These are phyloP conservation scores for Phialophora chinensis DNA, from an alignment of 2,329 filamentous ascomycete species.

Conservation along the genomic window DNA sequence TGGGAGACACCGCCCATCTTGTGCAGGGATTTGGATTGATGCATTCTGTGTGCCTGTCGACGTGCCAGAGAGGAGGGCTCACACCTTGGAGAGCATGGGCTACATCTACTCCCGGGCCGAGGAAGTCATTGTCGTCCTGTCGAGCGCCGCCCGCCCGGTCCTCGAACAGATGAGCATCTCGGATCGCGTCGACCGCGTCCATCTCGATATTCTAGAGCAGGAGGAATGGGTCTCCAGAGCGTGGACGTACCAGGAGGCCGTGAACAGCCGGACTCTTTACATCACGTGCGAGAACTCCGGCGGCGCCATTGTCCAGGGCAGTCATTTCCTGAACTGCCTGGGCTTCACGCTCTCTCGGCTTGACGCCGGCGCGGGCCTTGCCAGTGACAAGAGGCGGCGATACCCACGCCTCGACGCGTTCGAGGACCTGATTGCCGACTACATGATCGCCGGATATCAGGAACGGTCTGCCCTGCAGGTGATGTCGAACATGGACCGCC, in stretches of 20 bases:
- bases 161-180: conserved; percentile 19
- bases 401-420: conserved; percentile 26
- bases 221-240: conserved; percentile 25
- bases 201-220: conserved; percentile 19
- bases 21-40: conserved; percentile 22
- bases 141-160: conserved; percentile 7
- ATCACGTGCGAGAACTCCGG: conserved; percentile 5
- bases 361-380: not conserved
- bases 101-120: conserved; percentile 22
- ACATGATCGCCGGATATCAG: conserved; percentile 19
- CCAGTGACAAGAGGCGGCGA: conserved; percentile 8
- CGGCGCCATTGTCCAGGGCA: conserved; percentile 11
- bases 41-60: conserved; percentile 26
- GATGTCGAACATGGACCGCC: conserved; percentile 26
- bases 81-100: conserved; percentile 29
- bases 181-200: conserved; percentile 1
- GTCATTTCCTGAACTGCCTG: conserved; percentile 23
- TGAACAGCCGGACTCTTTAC: conserved; percentile 20
- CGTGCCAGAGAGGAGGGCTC: conserved; percentile 5
- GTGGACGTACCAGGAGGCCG: conserved; percentile 29
- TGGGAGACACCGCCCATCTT: not conserved
- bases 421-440: conserved; percentile 25
- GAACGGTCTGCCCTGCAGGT: conserved; percentile 22
- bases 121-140: conserved; percentile 24
- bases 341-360: conserved; percentile 18